Percentiles rank a stretch among this genome's conserved stretches.
phyloP scores from a whole-genome alignment of 441 rosid genomes.

The Gossypium schwendimanii region DNA sequence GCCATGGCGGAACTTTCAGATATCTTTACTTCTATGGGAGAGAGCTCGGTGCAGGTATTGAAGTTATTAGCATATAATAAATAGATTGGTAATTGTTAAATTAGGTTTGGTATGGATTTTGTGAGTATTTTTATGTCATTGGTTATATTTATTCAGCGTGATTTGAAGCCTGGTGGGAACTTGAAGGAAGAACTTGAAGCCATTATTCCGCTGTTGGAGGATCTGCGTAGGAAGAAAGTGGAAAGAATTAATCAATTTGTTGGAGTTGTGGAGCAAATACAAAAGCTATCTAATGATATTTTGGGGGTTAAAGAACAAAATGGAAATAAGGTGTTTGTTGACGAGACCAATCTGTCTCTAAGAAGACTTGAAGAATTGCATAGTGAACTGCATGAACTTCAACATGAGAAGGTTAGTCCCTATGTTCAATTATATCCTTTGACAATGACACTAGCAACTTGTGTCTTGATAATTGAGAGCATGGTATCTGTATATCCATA shows the following conservation, averaged over 20 bases:
- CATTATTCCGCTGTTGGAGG: conserved; percentile 46
- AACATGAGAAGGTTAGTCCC: conserved; percentile 60
- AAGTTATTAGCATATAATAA: not conserved
- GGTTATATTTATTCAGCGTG: conserved; percentile 26
- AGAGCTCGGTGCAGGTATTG: conserved; percentile 36
- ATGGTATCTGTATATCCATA: not conserved
- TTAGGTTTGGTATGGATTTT: not conserved
- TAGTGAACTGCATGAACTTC: conserved; percentile 40
- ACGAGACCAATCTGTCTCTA: conserved; percentile 54
- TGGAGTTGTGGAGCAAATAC: conserved; percentile 46
- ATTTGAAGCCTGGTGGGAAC: conserved; percentile 32
- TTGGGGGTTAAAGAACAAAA: conserved; percentile 27
- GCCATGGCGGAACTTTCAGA: conserved; percentile 59
- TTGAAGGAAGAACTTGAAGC: conserved; percentile 52
- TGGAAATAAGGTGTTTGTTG: conserved; percentile 26
- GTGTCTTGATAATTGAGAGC: not conserved
- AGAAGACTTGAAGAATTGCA: conserved; percentile 51
- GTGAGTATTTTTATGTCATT: not conserved
- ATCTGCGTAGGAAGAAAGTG: conserved; percentile 43
- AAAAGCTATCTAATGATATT: conserved; percentile 49
- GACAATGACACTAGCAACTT: not conserved
- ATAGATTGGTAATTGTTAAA: not conserved
- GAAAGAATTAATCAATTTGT: conserved; percentile 52
- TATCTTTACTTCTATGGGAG: conserved; percentile 59
- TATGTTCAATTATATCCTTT: not conserved